A percentile compares a stretch with the other conserved stretches of the same genome.
Evolutionary conservation across 805 yeast genomes (phyloP).

Genomic region (Barnettozyma californica): DNA sequence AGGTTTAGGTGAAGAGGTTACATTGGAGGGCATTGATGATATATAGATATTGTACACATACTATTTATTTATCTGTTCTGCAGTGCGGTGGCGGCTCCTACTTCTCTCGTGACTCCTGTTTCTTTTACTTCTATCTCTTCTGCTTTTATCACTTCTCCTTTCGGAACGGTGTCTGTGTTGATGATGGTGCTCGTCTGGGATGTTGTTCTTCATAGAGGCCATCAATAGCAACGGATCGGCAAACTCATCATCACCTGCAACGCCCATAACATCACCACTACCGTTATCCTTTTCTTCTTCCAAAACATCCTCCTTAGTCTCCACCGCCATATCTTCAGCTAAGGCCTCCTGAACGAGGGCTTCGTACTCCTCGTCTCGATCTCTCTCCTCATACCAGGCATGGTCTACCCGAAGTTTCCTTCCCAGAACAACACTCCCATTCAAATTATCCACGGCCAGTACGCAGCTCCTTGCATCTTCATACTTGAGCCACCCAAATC

Average conservation of each 20-base stretch:
- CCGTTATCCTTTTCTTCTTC: background rate
- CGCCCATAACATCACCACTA: constrained; percentile 3
- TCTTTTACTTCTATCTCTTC: background rate
- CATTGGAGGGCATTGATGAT: constrained; percentile 18
- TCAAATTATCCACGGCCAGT: constrained; percentile 83
- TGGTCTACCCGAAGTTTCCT: constrained; percentile 62
- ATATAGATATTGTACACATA: background rate
- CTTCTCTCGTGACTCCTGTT: background rate
- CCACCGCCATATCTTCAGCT: constrained; percentile 24
- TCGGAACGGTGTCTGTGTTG: constrained; percentile 1
- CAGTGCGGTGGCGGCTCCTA: background rate
- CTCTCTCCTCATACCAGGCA: constrained; percentile 51
- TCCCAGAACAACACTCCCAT: constrained; percentile 57
- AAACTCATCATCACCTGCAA: constrained; percentile 22
- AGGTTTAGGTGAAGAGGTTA: constrained; percentile 25
- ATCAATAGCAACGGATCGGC: constrained; percentile 22
- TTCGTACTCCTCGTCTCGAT: constrained; percentile 45
- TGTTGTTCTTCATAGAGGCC: constrained; percentile 9
- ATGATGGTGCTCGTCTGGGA: background rate
- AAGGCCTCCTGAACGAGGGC: constrained; percentile 30
- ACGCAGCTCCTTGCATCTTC: constrained; percentile 77
- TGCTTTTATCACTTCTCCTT: constrained; percentile 1
- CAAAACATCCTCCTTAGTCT: constrained; percentile 4
- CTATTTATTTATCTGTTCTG: background rate
- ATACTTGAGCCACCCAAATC: constrained; percentile 79